These are phyloP conservation scores for Calocera viscosa DNA, from an alignment of 768 basidiomycete genomes.

Conservation along the genomic window DNA sequence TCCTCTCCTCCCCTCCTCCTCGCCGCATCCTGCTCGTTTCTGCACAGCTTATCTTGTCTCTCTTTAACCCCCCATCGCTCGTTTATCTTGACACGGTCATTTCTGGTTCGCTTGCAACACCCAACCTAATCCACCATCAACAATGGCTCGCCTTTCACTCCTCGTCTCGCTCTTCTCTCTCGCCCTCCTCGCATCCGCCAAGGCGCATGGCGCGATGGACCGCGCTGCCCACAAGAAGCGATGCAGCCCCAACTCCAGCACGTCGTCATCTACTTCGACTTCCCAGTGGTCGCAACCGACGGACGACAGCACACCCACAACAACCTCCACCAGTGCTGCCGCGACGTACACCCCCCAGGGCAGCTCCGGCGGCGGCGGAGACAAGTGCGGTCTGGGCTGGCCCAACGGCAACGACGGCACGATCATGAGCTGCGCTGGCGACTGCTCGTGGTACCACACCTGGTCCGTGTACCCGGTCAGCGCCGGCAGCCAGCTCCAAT, in stretches of 20 bases:
- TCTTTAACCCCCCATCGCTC: not conserved
- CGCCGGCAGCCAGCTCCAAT: constrained; percentile 31
- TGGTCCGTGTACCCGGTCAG: constrained; percentile 48
- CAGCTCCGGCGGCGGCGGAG: constrained; percentile 3
- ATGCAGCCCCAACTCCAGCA: constrained; percentile 6
- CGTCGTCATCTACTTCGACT: constrained; percentile 8
- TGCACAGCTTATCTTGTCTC: not conserved
- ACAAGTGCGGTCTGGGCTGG: constrained; percentile 59
- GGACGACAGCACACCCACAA: constrained; percentile 9
- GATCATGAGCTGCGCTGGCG: constrained; percentile 35
- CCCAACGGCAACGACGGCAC: constrained; percentile 40
- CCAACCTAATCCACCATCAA: not conserved
- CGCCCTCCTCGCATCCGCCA: constrained; percentile 18
- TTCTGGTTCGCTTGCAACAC: not conserved
- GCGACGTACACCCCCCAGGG: constrained; percentile 16
- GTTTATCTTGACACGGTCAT: not conserved
- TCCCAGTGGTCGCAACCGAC: not conserved
- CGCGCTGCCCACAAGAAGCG: constrained; percentile 31
- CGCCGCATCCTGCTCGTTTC: constrained; percentile 34
- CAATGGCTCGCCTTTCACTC: constrained; percentile 8
- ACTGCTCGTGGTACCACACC: constrained; percentile 39
- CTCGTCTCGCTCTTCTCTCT: constrained; percentile 18
- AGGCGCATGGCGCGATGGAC: constrained; percentile 33
- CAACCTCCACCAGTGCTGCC: constrained; percentile 17
- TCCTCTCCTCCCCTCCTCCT: constrained; percentile 40